Percentiles rank a stretch among this genome's conserved stretches.
phyloP scores from a whole-genome alignment of 2,329 filamentous ascomycete genomes.

The Penicillium polonicum region DNA sequence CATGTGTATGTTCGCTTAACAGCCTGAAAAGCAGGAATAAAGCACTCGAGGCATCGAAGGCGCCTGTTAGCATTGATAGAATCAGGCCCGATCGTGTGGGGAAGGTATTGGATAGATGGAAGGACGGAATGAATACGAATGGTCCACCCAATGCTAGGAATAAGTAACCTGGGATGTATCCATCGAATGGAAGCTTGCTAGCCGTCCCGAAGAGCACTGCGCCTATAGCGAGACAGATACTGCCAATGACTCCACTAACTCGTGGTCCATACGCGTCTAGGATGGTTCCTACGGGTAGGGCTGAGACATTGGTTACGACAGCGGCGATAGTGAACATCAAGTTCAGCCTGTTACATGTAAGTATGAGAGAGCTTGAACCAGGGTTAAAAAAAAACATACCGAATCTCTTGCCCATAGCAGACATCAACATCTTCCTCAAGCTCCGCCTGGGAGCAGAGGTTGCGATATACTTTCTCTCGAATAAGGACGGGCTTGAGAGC shows the following conservation, averaged over 20 bases:
- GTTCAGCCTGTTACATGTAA: constrained; percentile 58
- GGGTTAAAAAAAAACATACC: constrained; percentile 31
- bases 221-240: constrained; percentile 67
- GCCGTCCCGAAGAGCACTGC: constrained; percentile 71
- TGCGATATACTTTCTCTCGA: constrained; percentile 67
- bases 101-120: constrained; percentile 82
- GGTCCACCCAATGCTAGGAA: constrained; percentile 75
- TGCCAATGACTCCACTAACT: constrained; percentile 70
- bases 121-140: constrained; percentile 78
- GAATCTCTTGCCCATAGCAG: constrained; percentile 57
- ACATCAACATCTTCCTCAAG: constrained; percentile 49
- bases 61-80: constrained; percentile 73
- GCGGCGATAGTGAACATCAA: constrained; percentile 90
- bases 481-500: constrained; percentile 79
- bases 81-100: constrained; percentile 75
- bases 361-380: background rate
- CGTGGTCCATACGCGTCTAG: constrained; percentile 80
- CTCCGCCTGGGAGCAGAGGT: constrained; percentile 58
- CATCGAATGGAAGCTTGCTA: constrained; percentile 66
- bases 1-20: constrained; percentile 60
- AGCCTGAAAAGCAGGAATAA: constrained; percentile 74
- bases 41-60: constrained; percentile 79
- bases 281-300: constrained; percentile 79
- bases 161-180: constrained; percentile 70
- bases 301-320: constrained; percentile 82